Base-by-base conservation (phyloP, 2,329 filamentous ascomycete genomes). In the Microascus cirrosus region DNA sequence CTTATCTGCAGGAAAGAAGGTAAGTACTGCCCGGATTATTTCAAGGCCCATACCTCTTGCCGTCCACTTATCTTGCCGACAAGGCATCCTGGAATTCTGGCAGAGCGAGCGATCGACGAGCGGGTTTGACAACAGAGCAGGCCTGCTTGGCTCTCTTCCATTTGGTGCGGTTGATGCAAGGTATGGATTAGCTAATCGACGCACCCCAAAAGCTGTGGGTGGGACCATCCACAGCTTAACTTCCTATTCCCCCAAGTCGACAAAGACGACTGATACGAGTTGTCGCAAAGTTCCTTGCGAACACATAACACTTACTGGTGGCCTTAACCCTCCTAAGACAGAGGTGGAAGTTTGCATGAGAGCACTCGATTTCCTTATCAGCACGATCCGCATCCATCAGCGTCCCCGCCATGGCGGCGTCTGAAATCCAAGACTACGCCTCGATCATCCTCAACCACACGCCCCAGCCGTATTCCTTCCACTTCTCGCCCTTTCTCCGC, bases 401-500 rank as follows among this genome's bases (percentile, higher is more conserved):
- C 22, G 10, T 20, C 54, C 54, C 59, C 20, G 57, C 63, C 20
- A 63, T 65, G 58, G 45, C 52, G 25, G 62, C 54, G 24, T 69
- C 68, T 60, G 62, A 66, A 45, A 62, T 64, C 25, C 62, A 66
- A 55, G 62, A 68, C 61, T 60, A 67, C 61, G 65, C 69, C 62
- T 58, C 67, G 63, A 70, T 73, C 58, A 82, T 87, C 69, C 80
- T 86, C 64, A 72, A 78, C 59, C 83, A 83, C 71, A 70, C 74
- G 59, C 71, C 78, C 4, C 76, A 77, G 4, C 65, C 70, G 60
- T 87, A 89, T 74, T 82, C 77, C 64, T 96, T 96, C 77, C 83
- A 82, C 70, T 96, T 96, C 79, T 86, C 84, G 35, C 87, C 90
- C 53, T 96, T 95, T 74, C 83, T 96, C 42, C 86, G 86, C 63